Conservation (phyloP, 139 green algal genomes). For the Zygnema circumcarinatum region DNA sequence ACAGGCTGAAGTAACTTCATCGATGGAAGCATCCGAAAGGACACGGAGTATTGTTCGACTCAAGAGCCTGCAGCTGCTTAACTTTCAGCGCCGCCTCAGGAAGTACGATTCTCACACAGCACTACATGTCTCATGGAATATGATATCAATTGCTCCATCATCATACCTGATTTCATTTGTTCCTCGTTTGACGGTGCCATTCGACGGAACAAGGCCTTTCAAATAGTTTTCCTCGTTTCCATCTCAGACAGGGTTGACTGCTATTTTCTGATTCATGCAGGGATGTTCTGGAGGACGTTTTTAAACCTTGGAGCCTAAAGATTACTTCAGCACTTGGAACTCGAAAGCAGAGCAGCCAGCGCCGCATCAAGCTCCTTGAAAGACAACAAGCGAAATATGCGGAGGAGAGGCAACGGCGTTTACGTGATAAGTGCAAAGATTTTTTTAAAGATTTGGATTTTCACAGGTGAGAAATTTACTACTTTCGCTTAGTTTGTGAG, state of each 20-base stretch:
- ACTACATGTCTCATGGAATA: background rate
- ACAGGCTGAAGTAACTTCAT: background rate
- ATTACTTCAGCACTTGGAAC: background rate
- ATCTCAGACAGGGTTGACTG: no score
- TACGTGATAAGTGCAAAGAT: slow-evolving; percentile 14
- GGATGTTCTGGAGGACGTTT: slow-evolving; percentile 18
- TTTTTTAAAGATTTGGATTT: slow-evolving; percentile 44
- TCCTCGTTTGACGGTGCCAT: background rate
- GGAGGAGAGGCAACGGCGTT: slow-evolving; percentile 24
- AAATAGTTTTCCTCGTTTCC: no score
- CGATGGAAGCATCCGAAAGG: background rate
- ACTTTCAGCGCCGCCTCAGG: slow-evolving; percentile 23
- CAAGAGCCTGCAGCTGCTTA: slow-evolving; percentile 45
- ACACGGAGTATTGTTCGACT: slow-evolving; percentile 30
- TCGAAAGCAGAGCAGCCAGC: slow-evolving; percentile 31
- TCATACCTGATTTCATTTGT: slow-evolving; percentile 9
- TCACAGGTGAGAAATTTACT: slow-evolving; percentile 31
- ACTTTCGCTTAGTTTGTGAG: background rate
- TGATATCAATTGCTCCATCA: background rate
- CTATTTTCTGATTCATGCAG: no score
- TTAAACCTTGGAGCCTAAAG: slow-evolving; percentile 5
- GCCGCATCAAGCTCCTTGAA: slow-evolving; percentile 20
- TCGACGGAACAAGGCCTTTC: no score
- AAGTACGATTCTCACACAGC: background rate
- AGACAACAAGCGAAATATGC: slow-evolving; percentile 1